Conservation (phyloP, 768 basidiomycete species). For the Leccinum uliginosum region DNA sequence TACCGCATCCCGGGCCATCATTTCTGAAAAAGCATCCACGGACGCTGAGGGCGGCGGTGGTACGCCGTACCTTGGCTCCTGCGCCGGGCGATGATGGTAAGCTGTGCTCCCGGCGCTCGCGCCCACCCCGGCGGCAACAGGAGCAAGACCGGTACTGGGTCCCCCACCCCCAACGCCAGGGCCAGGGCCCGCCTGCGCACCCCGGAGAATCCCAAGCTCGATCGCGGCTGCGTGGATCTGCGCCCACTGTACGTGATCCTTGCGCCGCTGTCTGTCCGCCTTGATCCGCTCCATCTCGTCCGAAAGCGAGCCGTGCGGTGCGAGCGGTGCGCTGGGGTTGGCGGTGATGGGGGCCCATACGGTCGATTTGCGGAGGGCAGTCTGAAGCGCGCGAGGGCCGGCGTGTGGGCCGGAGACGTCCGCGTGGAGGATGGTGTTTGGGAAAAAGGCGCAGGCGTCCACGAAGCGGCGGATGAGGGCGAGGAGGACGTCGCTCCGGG, state of each 20-base stretch:
- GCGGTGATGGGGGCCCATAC: slow-evolving; percentile 42
- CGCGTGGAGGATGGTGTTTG: slow-evolving; percentile 46
- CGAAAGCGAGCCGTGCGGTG: slow-evolving; percentile 35
- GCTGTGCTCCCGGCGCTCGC: slow-evolving; percentile 22
- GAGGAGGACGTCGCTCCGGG: slow-evolving; percentile 10
- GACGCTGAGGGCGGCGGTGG: neutral
- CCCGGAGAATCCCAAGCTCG: slow-evolving; percentile 49
- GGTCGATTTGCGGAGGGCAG: slow-evolving; percentile 53
- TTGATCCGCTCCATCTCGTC: slow-evolving; percentile 65
- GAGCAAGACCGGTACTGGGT: too few relatives aligned
- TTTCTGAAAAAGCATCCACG: slow-evolving; percentile 49
- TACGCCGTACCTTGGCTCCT: slow-evolving; percentile 41
- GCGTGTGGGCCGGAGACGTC: slow-evolving; percentile 52
- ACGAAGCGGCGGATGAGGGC: slow-evolving; percentile 43
- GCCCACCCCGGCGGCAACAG: neutral
- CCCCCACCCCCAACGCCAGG: too few relatives aligned
- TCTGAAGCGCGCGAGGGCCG: slow-evolving; percentile 54
- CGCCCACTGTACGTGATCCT: slow-evolving; percentile 65
- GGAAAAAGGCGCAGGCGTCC: slow-evolving; percentile 50
- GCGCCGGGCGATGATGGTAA: slow-evolving; percentile 27
- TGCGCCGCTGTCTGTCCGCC: slow-evolving; percentile 53
- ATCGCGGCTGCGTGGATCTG: slow-evolving; percentile 62
- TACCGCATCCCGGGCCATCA: slow-evolving; percentile 60
- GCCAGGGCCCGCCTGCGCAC: neutral
- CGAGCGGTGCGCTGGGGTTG: too few relatives aligned